phyloP scores from a whole-genome alignment of 371 early-diverging fungal species.

The Syncephalastrum sp. region DNA sequence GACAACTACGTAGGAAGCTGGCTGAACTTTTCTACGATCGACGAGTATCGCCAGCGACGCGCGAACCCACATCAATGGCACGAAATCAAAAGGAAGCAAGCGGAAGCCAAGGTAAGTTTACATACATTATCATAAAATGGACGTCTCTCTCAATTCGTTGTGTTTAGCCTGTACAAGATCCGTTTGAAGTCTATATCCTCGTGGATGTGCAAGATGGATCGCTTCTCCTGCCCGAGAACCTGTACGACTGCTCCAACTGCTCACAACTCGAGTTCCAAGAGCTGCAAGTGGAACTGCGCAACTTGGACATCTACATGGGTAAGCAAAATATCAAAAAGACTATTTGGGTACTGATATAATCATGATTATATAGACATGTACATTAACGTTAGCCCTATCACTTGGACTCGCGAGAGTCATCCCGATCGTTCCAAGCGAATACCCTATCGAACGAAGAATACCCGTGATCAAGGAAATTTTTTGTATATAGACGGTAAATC shows the following conservation, averaged over 20 bases:
- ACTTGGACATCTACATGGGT: constrained; percentile 70
- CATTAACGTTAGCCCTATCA: constrained; percentile 62
- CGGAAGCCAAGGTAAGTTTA: constrained; percentile 56
- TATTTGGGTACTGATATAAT: neutral
- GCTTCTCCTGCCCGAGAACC: constrained; percentile 67
- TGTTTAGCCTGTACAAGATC: constrained; percentile 52
- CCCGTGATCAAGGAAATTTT: constrained; percentile 48
- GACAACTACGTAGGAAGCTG: constrained; percentile 80
- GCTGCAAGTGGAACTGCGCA: constrained; percentile 67
- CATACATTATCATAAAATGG: neutral
- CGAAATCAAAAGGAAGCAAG: constrained; percentile 50
- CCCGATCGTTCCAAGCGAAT: constrained; percentile 26
- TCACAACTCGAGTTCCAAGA: constrained; percentile 64
- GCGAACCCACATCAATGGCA: constrained; percentile 46
- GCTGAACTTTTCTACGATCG: constrained; percentile 67
- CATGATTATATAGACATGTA: constrained; percentile 50
- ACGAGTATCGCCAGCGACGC: constrained; percentile 67
- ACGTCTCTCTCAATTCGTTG: neutral
- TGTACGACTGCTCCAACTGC: constrained; percentile 65
- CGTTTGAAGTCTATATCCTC: constrained; percentile 66
- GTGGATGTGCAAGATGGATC: constrained; percentile 57
- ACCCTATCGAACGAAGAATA: constrained; percentile 33
- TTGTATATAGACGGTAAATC: constrained; percentile 60
- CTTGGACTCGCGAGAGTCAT: constrained; percentile 54
- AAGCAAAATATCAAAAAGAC: neutral